A percentile compares a stretch with the other conserved stretches of the same genome.
Conservation (phyloP, 2,329 filamentous ascomycete genomes). For the Epichloe glyceriae region DNA sequence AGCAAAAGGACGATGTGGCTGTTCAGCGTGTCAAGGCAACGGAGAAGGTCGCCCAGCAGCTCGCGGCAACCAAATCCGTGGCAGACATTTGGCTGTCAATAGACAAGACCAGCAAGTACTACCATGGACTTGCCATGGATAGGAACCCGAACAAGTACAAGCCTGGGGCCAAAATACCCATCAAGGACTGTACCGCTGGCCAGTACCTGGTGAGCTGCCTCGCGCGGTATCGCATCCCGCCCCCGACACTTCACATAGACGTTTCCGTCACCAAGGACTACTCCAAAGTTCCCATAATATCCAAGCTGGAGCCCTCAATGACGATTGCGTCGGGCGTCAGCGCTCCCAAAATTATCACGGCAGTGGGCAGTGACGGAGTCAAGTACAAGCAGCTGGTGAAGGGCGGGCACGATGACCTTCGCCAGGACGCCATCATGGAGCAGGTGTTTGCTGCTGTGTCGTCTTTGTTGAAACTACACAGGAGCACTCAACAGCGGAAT, state of each 20-base stretch:
- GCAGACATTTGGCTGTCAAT: constrained; percentile 55
- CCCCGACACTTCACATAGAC: constrained; percentile 77
- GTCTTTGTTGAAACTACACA: constrained; percentile 73
- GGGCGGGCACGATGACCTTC: constrained; percentile 87
- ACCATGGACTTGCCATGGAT: constrained; percentile 52
- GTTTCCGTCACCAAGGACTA: constrained; percentile 66
- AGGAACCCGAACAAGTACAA: constrained; percentile 53
- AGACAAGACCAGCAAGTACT: constrained; percentile 57
- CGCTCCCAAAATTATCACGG: constrained; percentile 84
- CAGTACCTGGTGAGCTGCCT: constrained; percentile 50
- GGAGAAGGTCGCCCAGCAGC: constrained; percentile 47
- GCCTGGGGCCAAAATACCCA: constrained; percentile 47
- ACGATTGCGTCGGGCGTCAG: constrained; percentile 82
- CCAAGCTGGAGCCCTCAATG: constrained; percentile 60
- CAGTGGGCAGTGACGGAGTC: constrained; percentile 61
- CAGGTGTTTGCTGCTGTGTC: constrained; percentile 97
- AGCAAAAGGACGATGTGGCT: constrained; percentile 61
- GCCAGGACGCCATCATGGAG: constrained; percentile 98
- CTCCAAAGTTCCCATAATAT: constrained; percentile 58
- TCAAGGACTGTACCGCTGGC: constrained; percentile 53
- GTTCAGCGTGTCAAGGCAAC: constrained; percentile 64
- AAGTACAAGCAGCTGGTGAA: constrained; percentile 88
- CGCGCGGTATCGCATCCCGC: constrained; percentile 58
- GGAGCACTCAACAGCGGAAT: constrained; percentile 74
- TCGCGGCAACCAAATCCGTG: constrained; percentile 40